Evolutionary conservation across 768 basidiomycete genomes (phyloP).

Genomic region (Rhodotorula sphaerocarpa): DNA sequence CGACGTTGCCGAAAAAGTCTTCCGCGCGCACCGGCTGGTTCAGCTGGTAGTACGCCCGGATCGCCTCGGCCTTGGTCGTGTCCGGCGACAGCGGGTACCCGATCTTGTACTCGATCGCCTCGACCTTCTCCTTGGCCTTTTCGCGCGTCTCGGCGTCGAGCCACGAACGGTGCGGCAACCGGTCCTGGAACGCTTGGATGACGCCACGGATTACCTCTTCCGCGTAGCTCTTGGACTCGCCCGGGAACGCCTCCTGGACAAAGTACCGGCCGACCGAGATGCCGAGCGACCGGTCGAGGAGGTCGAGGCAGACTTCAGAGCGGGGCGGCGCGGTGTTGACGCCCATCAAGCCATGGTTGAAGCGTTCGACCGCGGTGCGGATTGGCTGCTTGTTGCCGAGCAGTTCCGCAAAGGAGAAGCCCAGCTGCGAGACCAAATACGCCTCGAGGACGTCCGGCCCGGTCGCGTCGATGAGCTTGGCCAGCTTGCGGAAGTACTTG

Average conservation of each 20-base stretch:
- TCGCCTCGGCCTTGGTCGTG: constrained; percentile 59
- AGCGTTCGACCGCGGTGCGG: constrained; percentile 63
- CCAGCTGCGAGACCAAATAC: constrained; percentile 67
- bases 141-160: constrained; percentile 76
- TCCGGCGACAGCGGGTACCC: constrained; percentile 86
- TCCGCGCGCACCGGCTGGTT: constrained; percentile 57
- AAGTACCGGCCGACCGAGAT: constrained; percentile 80
- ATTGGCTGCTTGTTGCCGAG: constrained; percentile 68
- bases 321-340: constrained; percentile 83
- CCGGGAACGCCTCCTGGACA: constrained; percentile 67
- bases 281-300: constrained; percentile 67
- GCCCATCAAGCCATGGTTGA: constrained; percentile 68
- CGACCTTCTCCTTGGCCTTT: constrained; percentile 72
- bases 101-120: constrained; percentile 47
- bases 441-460: constrained; percentile 67
- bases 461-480: constrained; percentile 60
- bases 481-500: constrained; percentile 61
- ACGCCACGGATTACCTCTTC: constrained; percentile 74
- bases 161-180: constrained; percentile 70
- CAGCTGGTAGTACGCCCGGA: constrained; percentile 62
- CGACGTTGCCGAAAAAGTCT: constrained; percentile 76
- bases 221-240: constrained; percentile 68
- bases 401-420: constrained; percentile 37
- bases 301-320: constrained; percentile 68
- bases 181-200: constrained; percentile 69